Base-by-base conservation (phyloP, 2,329 filamentous ascomycete species). In the Epichloe coenophiala region DNA sequence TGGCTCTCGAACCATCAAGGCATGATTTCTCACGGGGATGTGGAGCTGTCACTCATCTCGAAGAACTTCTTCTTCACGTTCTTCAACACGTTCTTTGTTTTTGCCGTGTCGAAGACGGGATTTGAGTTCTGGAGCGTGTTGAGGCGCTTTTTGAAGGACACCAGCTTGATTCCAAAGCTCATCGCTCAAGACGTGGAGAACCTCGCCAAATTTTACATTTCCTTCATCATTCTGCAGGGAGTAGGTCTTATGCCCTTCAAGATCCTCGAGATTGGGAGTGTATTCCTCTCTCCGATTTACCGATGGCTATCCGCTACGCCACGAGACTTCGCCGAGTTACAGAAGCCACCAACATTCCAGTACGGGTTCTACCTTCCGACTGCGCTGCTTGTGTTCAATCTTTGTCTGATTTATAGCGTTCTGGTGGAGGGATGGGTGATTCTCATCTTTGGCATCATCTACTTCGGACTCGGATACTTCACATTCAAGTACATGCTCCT, bases 51-150 rank as follows among this genome's bases (percentile, higher is more conserved):
- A 0, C 76, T 94, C 43, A 91, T 98, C 57, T 95, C 88, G 49
- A 98, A 98, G 71, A 98, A 97, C 67, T 98, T 97, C 70, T 95
- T 97, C 75, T 98, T 98, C 65, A 90, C 86, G 9, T 98, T 98
- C 68, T 97, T 98, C 78, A 98, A 98, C 68, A 88, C 97, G 51
- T 98, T 98, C 68, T 78, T 97, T 47, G 80, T 97, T 43, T 96
- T 97, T 65, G 94, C 91, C 1, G 77, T 93, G 27, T 86, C 95
- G 44, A 86, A 86, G 49, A 88, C 89, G 4, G 88, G 86, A 68
- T 81, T 84, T 39, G 80, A 83, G 49, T 86, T 95, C 61, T 81
- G 81, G 67, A 73, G 74, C 36, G 77, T 85, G 48, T 74, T 97
- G 45, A 80, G 80, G 49, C 78, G 91, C 45, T 80, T 84, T 9